Evolutionary conservation across 805 yeast species (phyloP).

Genomic region (Kluyveromyces lactis): DNA sequence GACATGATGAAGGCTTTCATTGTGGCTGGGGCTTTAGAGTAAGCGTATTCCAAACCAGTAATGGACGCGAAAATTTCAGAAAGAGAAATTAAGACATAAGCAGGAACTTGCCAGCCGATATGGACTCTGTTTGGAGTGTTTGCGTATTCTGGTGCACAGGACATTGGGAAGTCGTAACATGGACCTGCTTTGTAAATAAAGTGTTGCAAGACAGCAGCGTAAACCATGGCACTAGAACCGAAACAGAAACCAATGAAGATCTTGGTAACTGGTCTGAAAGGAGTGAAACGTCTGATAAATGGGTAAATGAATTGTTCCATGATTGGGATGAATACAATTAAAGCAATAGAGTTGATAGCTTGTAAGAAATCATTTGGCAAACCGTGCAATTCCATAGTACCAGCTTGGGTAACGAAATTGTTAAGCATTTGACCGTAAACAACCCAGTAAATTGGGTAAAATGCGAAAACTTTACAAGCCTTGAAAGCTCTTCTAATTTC

Average conservation of each 20-base stretch:
- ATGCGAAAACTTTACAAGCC: conserved; percentile 67
- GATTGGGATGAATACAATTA: conserved; percentile 71
- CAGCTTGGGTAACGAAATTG: conserved; percentile 69
- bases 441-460: conserved; percentile 69
- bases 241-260: conserved; percentile 63
- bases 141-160: conserved; percentile 35
- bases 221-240: conserved; percentile 58
- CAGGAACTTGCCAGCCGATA: conserved; percentile 58
- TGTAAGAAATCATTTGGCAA: conserved; percentile 76
- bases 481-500: conserved; percentile 56
- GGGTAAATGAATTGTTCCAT: conserved; percentile 56
- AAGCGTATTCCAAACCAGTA: conserved; percentile 79
- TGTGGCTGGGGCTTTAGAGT: conserved; percentile 67
- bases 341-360: conserved; percentile 66
- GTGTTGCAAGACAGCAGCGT: conserved; percentile 70
- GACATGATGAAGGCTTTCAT: conserved; percentile 40
- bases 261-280: conserved; percentile 63
- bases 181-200: conserved; percentile 64
- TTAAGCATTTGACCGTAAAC: conserved; percentile 66
- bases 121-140: conserved; percentile 36
- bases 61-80: conserved; percentile 75
- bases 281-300: conserved; percentile 37
- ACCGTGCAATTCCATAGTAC: conserved; percentile 64
- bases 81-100: conserved; percentile 63
- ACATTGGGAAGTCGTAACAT: conserved; percentile 55